Conservation (phyloP, 140 eudicot species). For the Senecio squalidus region DNA sequence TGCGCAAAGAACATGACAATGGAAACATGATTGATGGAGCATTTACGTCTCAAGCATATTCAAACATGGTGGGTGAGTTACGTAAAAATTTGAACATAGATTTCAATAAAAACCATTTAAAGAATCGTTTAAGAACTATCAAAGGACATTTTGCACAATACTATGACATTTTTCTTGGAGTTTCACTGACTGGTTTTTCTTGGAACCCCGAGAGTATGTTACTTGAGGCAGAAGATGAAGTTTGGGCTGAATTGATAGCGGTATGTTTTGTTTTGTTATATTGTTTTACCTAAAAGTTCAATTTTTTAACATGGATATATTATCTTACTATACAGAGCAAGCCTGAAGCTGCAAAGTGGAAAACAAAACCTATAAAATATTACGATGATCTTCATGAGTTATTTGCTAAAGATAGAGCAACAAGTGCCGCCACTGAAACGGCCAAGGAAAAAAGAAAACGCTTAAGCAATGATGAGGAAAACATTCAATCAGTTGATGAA, state of each 20-base stretch:
- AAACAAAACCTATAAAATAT: not conserved
- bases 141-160: not conserved
- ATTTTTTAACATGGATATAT: not conserved
- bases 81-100: not conserved
- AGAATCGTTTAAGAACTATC: conserved; percentile 1
- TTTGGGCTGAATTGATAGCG: not conserved
- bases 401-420: conserved; percentile 12
- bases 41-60: conserved; percentile 1
- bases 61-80: conserved; percentile 2
- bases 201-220: not conserved
- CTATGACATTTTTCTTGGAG: conserved; percentile 3
- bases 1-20: conserved; percentile 4
- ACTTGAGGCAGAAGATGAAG: too few species aligned
- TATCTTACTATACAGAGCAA: not conserved
- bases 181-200: not conserved
- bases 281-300: not conserved
- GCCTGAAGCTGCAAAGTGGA: conserved; percentile 4
- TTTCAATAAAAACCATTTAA: not conserved
- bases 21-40: conserved; percentile 3
- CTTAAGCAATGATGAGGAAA: not conserved
- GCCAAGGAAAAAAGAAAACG: not conserved
- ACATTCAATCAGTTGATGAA: not conserved
- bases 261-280: not conserved
- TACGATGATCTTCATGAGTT: not conserved
- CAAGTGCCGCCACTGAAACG: not conserved